These are phyloP conservation scores for Fusarium brachygibbosum DNA, from an alignment of 2,329 filamentous ascomycete genomes.

Conservation along the genomic window DNA sequence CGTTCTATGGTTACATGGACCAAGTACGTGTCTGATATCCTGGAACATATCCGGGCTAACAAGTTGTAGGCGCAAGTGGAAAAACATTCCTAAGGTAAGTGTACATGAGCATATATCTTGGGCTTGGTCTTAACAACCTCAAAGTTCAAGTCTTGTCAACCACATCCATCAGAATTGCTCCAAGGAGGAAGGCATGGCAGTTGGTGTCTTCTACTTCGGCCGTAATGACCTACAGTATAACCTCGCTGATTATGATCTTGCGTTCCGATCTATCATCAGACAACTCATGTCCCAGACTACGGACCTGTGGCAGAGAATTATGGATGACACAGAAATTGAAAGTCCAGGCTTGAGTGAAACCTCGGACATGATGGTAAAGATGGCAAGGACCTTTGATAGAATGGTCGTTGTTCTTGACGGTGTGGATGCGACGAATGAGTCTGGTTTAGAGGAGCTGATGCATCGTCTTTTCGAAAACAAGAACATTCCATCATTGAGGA, in stretches of 20 bases:
- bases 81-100: slow-evolving; percentile 11
- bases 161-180: neutral
- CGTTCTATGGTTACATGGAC: slow-evolving; percentile 17
- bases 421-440: neutral
- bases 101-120: neutral
- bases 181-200: neutral
- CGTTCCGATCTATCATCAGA: neutral
- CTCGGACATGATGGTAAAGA: accelerated
- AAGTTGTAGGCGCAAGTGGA: neutral
- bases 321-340: accelerated
- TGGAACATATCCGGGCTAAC: accelerated
- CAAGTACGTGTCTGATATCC: neutral
- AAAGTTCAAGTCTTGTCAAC: neutral
- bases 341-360: neutral
- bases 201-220: neutral
- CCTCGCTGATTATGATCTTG: neutral
- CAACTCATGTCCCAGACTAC: neutral
- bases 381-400: accelerated
- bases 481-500: accelerated
- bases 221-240: neutral
- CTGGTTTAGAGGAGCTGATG: neutral
- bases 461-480: accelerated
- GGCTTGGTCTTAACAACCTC: neutral
- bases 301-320: accelerated
- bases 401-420: neutral